Evolutionary conservation across 2,329 filamentous ascomycete species (phyloP).

Genomic region (Zymoseptoria passerinii): DNA sequence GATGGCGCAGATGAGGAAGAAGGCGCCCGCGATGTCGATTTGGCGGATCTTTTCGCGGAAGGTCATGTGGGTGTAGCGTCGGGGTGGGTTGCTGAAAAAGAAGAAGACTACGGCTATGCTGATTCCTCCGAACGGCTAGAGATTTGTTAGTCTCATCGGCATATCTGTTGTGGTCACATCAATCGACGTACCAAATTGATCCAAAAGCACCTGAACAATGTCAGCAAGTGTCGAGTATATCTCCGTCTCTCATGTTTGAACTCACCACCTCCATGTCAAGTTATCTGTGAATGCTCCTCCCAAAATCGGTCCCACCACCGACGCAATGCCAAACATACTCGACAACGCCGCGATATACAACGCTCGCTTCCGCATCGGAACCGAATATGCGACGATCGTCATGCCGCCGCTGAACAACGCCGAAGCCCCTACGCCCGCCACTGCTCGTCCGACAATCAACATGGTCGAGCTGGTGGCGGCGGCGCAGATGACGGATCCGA

Average conservation of each 20-base stretch:
- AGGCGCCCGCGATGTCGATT: conserved; percentile 42
- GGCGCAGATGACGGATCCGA: conserved; percentile 49
- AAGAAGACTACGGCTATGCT: conserved; percentile 29
- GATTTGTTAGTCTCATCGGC: not conserved
- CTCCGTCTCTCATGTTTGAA: not conserved
- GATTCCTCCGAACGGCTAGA: conserved; percentile 22
- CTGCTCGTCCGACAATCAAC: conserved; percentile 48
- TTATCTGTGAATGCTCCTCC: conserved; percentile 37
- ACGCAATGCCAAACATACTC: conserved; percentile 34
- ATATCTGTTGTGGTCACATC: not conserved
- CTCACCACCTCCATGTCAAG: conserved; percentile 29
- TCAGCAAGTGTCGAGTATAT: no score
- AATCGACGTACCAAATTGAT: conserved; percentile 39
- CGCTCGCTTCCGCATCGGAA: conserved; percentile 36
- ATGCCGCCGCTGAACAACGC: conserved; percentile 47
- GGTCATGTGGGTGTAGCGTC: conserved; percentile 6
- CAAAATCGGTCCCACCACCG: conserved; percentile 35
- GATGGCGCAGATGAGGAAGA: conserved; percentile 33
- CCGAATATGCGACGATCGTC: conserved; percentile 41
- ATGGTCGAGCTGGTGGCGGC: conserved; percentile 41
- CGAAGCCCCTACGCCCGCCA: conserved; percentile 47
- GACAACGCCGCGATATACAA: conserved; percentile 33
- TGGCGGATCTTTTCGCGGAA: conserved; percentile 41
- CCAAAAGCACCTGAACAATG: conserved; percentile 30
- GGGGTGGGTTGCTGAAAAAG: conserved; percentile 18